These are phyloP conservation scores for Cyberlindnera meyerae DNA, from an alignment of 805 yeast genomes.

Conservation along the genomic window DNA sequence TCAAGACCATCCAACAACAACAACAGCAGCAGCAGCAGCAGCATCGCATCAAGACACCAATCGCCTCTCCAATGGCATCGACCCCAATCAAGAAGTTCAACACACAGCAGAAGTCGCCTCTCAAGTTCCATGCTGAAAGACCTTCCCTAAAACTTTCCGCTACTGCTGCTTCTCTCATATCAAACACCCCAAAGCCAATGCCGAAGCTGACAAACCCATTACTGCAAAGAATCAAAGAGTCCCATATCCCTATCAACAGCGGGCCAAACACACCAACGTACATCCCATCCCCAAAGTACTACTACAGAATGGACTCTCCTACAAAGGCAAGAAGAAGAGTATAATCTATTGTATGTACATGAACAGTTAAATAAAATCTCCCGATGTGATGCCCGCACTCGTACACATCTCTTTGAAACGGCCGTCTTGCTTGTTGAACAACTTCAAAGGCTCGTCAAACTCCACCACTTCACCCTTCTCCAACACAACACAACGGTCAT, in stretches of 20 bases:
- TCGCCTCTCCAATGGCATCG: slow-evolving; percentile 28
- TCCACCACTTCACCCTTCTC: slow-evolving; percentile 51
- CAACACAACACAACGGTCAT: slow-evolving; percentile 54
- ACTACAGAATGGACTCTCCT: slow-evolving; percentile 29
- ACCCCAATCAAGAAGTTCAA: slow-evolving; percentile 18
- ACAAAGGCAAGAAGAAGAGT: slow-evolving; percentile 26
- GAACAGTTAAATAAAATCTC: background rate
- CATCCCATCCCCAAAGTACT: slow-evolving; percentile 28
- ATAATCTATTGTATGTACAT: background rate
- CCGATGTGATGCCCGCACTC: slow-evolving; percentile 6
- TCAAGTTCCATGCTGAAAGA: slow-evolving; percentile 1
- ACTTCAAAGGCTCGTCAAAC: slow-evolving; percentile 45
- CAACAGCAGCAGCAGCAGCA: slow-evolving; percentile 16
- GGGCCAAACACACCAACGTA: slow-evolving; percentile 22
- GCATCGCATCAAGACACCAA: slow-evolving; percentile 18
- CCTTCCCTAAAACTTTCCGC: background rate
- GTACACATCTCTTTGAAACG: slow-evolving; percentile 37
- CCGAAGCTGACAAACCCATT: slow-evolving; percentile 4
- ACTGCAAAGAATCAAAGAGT: slow-evolving; percentile 3
- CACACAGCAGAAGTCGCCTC: slow-evolving; percentile 2
- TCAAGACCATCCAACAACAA: slow-evolving; percentile 21
- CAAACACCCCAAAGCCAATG: background rate
- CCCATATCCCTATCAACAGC: background rate
- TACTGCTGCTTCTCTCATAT: slow-evolving; percentile 13
- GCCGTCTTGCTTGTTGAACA: slow-evolving; percentile 38